Percentiles rank a stretch among this genome's conserved stretches.
Conservation (phyloP, 192 early-diverging fungal species). For the Glomus cerebriforme region DNA sequence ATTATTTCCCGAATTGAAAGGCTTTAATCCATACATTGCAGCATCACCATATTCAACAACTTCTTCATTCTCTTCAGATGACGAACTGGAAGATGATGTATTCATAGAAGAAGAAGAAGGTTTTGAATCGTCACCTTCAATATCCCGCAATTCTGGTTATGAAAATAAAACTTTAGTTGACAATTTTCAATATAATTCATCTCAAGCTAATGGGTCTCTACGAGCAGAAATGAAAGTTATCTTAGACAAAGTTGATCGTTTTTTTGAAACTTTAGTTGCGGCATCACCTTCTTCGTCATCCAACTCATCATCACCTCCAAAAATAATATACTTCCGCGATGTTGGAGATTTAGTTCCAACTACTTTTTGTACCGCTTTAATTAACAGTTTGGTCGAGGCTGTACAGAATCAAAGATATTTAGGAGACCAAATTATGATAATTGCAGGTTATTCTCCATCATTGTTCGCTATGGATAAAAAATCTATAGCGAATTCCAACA, state of each 20-base stretch:
- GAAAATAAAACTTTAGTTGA: constrained; percentile 27
- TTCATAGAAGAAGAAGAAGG: constrained; percentile 51
- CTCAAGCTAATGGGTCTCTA: constrained; percentile 17
- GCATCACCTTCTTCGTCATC: constrained; percentile 13
- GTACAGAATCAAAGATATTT: constrained; percentile 46
- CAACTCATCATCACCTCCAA: constrained; percentile 23
- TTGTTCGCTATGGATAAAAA: constrained; percentile 28
- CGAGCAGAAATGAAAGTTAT: constrained; percentile 18
- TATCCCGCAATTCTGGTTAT: constrained; percentile 32
- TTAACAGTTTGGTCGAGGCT: constrained; percentile 46
- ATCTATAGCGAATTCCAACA: not conserved
- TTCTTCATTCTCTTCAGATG: constrained; percentile 35
- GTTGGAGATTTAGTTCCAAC: constrained; percentile 49
- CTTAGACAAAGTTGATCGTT: constrained; percentile 40
- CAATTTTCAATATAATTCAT: constrained; percentile 33
- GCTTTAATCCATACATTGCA: constrained; percentile 35
- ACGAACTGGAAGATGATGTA: constrained; percentile 44
- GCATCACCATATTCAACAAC: constrained; percentile 32
- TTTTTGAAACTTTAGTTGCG: constrained; percentile 45
- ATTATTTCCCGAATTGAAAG: constrained; percentile 31
- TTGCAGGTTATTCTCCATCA: constrained; percentile 52
- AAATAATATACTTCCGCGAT: constrained; percentile 54
- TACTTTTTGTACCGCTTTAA: constrained; percentile 37
- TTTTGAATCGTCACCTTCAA: constrained; percentile 19
- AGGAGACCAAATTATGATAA: constrained; percentile 48